phyloP scores from a whole-genome alignment of 2,329 filamentous ascomycete species.

The Penicillium thymicola region DNA sequence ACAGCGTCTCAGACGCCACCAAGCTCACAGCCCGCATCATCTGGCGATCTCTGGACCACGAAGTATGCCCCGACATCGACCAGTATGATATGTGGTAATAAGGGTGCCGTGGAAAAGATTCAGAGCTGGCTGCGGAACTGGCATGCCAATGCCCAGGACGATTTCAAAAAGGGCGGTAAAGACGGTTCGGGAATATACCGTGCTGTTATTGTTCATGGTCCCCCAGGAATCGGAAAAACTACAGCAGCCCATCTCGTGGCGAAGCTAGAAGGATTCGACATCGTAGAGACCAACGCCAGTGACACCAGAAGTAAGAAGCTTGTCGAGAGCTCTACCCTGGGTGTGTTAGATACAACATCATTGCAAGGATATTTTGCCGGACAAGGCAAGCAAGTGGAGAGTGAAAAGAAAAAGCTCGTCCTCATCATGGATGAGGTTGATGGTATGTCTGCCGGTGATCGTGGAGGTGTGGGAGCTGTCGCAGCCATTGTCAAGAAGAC shows the following conservation, averaged over 20 bases:
- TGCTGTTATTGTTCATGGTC: constrained; percentile 92
- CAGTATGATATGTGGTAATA: constrained; percentile 93
- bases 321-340: constrained; percentile 81
- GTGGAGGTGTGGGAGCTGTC: constrained; percentile 89
- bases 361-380: constrained; percentile 85
- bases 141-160: constrained; percentile 70
- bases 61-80: constrained; percentile 89
- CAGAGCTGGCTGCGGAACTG: constrained; percentile 83
- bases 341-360: constrained; percentile 90
- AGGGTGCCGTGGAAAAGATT: constrained; percentile 81
- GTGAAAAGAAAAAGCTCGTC: constrained; percentile 84
- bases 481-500: constrained; percentile 95
- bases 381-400: constrained; percentile 75
- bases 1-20: constrained; percentile 47
- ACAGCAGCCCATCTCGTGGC: constrained; percentile 94
- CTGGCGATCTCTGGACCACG: constrained; percentile 76
- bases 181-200: constrained; percentile 81
- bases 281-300: constrained; percentile 93
- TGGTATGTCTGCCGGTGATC: constrained; percentile 95
- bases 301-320: constrained; percentile 95
- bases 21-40: constrained; percentile 39
- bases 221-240: constrained; percentile 95
- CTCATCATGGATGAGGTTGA: constrained; percentile 99
- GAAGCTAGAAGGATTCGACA: constrained; percentile 86
- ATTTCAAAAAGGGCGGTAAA: constrained; percentile 77